Percentiles rank a stretch among this genome's conserved stretches.
These are phyloP conservation scores for Neolecta irregularis DNA, from an alignment of 1,139 yeast genomes.

Conservation along the genomic window DNA sequence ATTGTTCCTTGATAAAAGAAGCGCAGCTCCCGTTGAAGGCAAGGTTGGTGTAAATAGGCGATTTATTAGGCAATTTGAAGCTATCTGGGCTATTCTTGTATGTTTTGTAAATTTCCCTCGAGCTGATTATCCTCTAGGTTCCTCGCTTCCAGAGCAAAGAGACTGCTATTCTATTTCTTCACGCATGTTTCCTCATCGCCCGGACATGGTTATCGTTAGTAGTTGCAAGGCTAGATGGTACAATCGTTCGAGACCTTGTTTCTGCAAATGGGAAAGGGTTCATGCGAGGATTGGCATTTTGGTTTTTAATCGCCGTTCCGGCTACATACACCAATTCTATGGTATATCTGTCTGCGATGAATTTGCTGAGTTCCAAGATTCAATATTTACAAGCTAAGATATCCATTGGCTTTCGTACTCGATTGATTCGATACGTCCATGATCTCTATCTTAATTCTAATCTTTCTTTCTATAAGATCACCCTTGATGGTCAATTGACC, in stretches of 20 bases:
- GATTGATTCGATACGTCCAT: constrained; percentile 71
- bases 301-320: constrained; percentile 85
- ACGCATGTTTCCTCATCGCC: constrained; percentile 57
- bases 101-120: constrained; percentile 26
- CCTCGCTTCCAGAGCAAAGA: constrained; percentile 61
- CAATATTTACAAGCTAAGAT: constrained; percentile 63
- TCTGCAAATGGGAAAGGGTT: constrained; percentile 69
- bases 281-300: constrained; percentile 59
- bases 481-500: constrained; percentile 30
- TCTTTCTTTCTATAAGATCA: constrained; percentile 65
- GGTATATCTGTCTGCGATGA: no score
- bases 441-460: constrained; percentile 73
- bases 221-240: constrained; percentile 84
- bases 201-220: constrained; percentile 79
- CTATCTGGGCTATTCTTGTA: constrained; percentile 72
- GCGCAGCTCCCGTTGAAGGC: constrained; percentile 19
- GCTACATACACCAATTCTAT: constrained; percentile 89
- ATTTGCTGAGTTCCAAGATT: no score
- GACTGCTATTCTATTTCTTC: constrained; percentile 49
- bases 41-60: constrained; percentile 35
- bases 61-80: constrained; percentile 56
- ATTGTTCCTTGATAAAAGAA: constrained; percentile 37
- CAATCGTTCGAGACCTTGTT: constrained; percentile 75
- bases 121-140: constrained; percentile 5
- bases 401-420: constrained; percentile 72